A percentile compares a stretch with the other conserved stretches of the same genome.
phyloP scores from a whole-genome alignment of 306 rosid species.

The Medicago ruthenica region DNA sequence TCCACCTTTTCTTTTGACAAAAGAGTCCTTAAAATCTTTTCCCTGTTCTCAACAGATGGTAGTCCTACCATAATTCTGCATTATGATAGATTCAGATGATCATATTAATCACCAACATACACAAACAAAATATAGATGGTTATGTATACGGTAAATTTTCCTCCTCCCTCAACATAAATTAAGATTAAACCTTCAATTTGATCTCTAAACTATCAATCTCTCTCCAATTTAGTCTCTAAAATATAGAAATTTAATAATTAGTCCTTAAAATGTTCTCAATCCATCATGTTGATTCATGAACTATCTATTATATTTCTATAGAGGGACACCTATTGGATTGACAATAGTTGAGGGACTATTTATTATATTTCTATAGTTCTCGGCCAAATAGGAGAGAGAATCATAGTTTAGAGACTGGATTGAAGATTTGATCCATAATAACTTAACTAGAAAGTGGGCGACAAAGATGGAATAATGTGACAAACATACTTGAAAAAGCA shows the following conservation, averaged over 20 bases:
- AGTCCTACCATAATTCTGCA: constrained; percentile 93
- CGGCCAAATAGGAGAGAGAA: too few species aligned
- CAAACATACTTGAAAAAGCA: background rate
- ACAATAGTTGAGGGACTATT: too few species aligned
- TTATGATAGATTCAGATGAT: constrained; percentile 25
- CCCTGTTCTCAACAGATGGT: constrained; percentile 87
- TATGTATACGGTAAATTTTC: background rate
- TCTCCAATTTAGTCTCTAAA: too few species aligned
- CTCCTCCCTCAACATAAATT: background rate
- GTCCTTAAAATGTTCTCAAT: too few species aligned
- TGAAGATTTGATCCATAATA: background rate
- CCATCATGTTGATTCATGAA: too few species aligned
- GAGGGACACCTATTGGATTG: too few species aligned
- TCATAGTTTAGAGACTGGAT: too few species aligned
- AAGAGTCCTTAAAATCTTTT: constrained; percentile 77
- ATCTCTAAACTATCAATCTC: too few species aligned
- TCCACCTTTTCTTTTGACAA: constrained; percentile 76
- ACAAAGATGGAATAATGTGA: background rate
- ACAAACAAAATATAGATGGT: background rate
- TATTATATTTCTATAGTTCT: too few species aligned
- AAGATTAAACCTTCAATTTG: too few species aligned
- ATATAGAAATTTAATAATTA: too few species aligned
- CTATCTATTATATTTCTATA: too few species aligned
- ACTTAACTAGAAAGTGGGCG: background rate
- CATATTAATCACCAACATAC: background rate